phyloP scores from a whole-genome alignment of 2,329 filamentous ascomycete genomes.

The Arthrobotrys sinensis region DNA sequence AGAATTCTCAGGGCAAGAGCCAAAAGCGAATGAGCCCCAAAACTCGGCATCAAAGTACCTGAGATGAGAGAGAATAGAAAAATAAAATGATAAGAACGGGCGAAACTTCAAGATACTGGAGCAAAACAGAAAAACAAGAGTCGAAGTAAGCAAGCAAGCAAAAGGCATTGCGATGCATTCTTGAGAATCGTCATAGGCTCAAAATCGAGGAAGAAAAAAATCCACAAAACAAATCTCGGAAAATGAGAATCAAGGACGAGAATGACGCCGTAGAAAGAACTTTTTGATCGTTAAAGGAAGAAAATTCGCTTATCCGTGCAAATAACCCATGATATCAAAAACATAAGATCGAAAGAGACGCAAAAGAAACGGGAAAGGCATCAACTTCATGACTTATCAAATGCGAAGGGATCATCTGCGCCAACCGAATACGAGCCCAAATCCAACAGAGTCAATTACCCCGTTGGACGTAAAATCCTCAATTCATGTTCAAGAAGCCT shows the following conservation, averaged over 20 bases:
- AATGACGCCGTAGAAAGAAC: slow-evolving; percentile 41
- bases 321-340: slow-evolving; percentile 42
- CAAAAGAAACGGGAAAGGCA: slow-evolving; percentile 50
- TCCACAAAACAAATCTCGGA: slow-evolving; percentile 15
- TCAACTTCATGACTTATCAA: slow-evolving; percentile 50
- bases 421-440: slow-evolving; percentile 59
- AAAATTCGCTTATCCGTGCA: slow-evolving; percentile 37
- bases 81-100: not conserved
- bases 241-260: slow-evolving; percentile 9
- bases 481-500: slow-evolving; percentile 50
- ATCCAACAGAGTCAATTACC: not conserved
- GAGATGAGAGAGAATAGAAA: slow-evolving; percentile 12
- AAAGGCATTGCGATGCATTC: slow-evolving; percentile 26
- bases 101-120: not conserved
- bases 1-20: not conserved
- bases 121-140: slow-evolving; percentile 1
- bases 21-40: not conserved
- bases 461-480: slow-evolving; percentile 39
- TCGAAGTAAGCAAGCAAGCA: slow-evolving; percentile 6
- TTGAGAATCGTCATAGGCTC: slow-evolving; percentile 6
- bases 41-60: not conserved
- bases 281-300: slow-evolving; percentile 40
- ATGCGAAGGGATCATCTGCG: slow-evolving; percentile 58
- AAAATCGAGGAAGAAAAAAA: slow-evolving; percentile 21
- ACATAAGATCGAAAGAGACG: slow-evolving; percentile 31